phyloP scores from a whole-genome alignment of 1,139 yeast species.

The Blastobotrys raffinosifermentans region DNA sequence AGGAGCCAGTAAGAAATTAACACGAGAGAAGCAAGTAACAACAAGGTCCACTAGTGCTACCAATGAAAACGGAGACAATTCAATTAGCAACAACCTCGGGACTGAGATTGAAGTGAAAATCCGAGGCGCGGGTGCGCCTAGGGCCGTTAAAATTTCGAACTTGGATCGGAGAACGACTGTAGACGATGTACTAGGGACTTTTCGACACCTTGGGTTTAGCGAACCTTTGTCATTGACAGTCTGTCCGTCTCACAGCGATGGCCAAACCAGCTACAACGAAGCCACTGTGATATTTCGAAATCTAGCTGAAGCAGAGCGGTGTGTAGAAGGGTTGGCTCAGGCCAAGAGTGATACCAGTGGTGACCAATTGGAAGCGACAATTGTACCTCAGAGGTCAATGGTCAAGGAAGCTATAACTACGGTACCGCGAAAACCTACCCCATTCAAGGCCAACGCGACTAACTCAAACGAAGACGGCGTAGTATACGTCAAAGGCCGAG shows the following conservation, averaged over 20 bases:
- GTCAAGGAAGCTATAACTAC: not conserved
- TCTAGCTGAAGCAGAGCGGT: conserved; percentile 13
- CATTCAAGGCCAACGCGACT: not conserved
- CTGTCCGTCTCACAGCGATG: conserved; percentile 11
- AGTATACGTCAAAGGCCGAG: conserved; percentile 11
- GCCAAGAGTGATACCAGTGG: conserved; percentile 13
- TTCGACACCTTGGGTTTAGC: conserved; percentile 9
- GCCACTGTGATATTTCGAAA: conserved; percentile 12
- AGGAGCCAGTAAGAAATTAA: not conserved
- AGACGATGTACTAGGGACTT: conserved; percentile 12
- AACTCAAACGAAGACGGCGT: conserved; percentile 2
- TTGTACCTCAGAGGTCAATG: conserved; percentile 4
- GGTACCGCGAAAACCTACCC: conserved; percentile 1
- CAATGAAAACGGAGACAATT: not conserved
- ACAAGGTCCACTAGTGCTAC: not conserved
- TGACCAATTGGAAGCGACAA: conserved; percentile 12
- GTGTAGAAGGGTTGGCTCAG: conserved; percentile 12
- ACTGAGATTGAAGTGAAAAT: conserved; percentile 8
- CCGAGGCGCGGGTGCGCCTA: conserved; percentile 16
- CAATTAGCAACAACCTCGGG: not conserved
- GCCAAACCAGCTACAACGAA: conserved; percentile 7
- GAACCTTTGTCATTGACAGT: conserved; percentile 6
- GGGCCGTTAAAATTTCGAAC: conserved; percentile 12
- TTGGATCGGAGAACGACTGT: conserved; percentile 12
- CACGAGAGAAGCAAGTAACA: not conserved